A percentile compares a stretch with the other conserved stretches of the same genome.
These are phyloP conservation scores for Oryza brachyantha DNA, from an alignment of 176 grass and related monocot species.

Conservation along the genomic window DNA sequence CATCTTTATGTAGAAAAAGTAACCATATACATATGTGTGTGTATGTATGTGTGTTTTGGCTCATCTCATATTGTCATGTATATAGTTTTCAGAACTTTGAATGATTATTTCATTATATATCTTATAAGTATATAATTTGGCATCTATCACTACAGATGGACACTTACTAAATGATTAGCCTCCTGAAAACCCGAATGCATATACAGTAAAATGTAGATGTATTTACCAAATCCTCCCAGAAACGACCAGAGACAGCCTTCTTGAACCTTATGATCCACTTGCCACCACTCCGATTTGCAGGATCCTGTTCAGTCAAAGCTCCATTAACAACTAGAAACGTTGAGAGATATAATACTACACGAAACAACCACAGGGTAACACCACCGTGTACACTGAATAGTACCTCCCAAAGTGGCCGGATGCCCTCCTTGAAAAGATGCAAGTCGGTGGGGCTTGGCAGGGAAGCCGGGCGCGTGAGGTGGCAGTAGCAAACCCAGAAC, in stretches of 20 bases:
- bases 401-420: conserved; percentile 99
- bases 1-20: neutral
- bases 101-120: neutral
- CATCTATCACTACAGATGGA: neutral
- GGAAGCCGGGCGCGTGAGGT: conserved; percentile 63
- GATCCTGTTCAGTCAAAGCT: conserved; percentile 58
- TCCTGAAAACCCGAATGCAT: neutral
- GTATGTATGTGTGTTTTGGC: neutral
- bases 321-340: conserved; percentile 22
- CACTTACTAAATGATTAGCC: neutral
- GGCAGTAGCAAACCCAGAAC: conserved; percentile 98
- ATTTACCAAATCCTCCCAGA: conserved; percentile 97
- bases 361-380: neutral
- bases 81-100: neutral
- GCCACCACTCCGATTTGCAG: conserved; percentile 81
- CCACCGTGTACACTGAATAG: neutral
- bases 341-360: neutral
- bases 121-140: neutral
- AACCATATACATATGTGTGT: neutral
- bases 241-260: conserved; percentile 90
- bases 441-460: conserved; percentile 84
- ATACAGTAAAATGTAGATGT: neutral
- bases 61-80: neutral
- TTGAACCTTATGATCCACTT: conserved; percentile 99
- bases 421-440: conserved; percentile 97